Conservation (phyloP, 2,329 filamentous ascomycete genomes). For the Ceratocystis cubensis region DNA sequence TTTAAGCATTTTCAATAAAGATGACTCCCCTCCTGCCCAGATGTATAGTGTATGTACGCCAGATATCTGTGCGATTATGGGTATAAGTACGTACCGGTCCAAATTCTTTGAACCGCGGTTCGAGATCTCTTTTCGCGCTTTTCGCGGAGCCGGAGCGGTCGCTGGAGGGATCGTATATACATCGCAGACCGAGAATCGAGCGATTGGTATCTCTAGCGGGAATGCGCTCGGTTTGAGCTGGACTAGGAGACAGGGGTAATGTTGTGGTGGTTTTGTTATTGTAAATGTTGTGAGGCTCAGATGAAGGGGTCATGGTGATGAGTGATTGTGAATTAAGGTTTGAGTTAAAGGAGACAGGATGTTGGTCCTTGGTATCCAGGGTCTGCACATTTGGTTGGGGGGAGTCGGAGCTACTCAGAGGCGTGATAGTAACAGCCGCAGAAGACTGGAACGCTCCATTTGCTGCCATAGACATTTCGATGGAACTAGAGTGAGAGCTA, state of each 20-base stretch:
- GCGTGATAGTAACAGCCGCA: conserved; percentile 35
- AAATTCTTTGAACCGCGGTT: conserved; percentile 51
- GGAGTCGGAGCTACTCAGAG: conserved; percentile 41
- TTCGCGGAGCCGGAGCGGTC: conserved; percentile 36
- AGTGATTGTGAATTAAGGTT: conserved; percentile 25
- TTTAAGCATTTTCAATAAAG: conserved; percentile 27
- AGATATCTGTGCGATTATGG: conserved; percentile 26
- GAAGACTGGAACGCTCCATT: conserved; percentile 25
- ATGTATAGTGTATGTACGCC: conserved; percentile 11
- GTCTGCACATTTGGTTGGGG: conserved; percentile 26
- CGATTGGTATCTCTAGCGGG: conserved; percentile 45
- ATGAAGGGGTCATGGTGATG: conserved; percentile 10
- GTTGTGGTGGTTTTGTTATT: conserved; percentile 21
- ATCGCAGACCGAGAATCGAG: conserved; percentile 44
- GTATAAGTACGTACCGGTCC: conserved; percentile 50
- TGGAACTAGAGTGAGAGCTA: conserved; percentile 56
- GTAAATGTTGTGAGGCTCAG: conserved; percentile 24
- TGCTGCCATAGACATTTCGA: conserved; percentile 6
- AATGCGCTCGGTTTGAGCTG: conserved; percentile 31
- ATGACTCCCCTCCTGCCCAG: conserved; percentile 45
- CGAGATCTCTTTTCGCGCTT: conserved; percentile 43
- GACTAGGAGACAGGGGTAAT: conserved; percentile 21
- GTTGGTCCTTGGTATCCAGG: conserved; percentile 5
- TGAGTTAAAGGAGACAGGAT: conserved; percentile 24
- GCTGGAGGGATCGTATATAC: conserved; percentile 49